Base-by-base conservation (phyloP, 768 basidiomycete species). In the Thelephora aurantiotincta region DNA sequence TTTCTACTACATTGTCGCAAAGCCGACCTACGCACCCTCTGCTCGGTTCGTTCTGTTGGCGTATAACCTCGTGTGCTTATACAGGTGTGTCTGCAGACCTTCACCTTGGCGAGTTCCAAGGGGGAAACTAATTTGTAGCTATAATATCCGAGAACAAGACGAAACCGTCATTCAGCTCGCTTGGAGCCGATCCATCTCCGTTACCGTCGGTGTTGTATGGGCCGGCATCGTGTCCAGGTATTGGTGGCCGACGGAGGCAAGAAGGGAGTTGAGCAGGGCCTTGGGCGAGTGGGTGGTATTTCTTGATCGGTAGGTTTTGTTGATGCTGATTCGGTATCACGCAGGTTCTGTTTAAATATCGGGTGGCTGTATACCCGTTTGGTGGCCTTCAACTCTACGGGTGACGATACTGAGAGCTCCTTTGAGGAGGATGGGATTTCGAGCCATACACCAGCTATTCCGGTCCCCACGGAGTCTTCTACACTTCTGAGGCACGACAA, bases 201-300 rank as follows among this genome's bases (percentile, higher is more conserved):
- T 99, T 16, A 83, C 73, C 0, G 73, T 74, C 6, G 96, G 94
- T 6, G 88, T 92, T 2, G 58, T 93, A 1, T 98, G 88, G 86
- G 92, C 92, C 0, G 75, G 81, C 2, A 64, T 97, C 44, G 79
- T 96, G 18, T 91, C 88, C 4, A 70, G 89, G 43, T 82, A 83
- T 52, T 91, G 92, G 86, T 98, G 93, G 94, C 96, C 96, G 1
- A 77, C 86, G 7, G 93, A 96, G 57, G 96, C 96, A 0, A 69
- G 94, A 42, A 69, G 85, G 35, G 94, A 98, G 62, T 68, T 99
- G 3, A 78, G 82, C 43, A 80, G 78, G 51, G 82, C 78, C 0
- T 70, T 98, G 5, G 82, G 89, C 66, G 92, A 98, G 90, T 94
- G 49, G 52, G 80, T 66, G 9, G 38, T 2, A 11, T 43, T 37